Conservation (phyloP, 2,329 filamentous ascomycete genomes). For the Aspergillus sp. region DNA sequence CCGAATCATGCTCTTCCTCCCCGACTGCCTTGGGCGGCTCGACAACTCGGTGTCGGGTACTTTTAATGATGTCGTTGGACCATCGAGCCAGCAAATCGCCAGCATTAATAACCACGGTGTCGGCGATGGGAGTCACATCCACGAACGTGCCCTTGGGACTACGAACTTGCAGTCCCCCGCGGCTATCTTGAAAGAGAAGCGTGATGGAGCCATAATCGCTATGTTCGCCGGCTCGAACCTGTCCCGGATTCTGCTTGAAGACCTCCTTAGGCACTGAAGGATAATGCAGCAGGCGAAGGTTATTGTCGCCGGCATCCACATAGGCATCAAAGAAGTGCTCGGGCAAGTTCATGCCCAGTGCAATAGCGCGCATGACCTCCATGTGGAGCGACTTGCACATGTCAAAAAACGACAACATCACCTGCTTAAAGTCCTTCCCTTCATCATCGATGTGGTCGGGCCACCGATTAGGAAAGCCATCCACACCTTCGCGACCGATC, state of each 20-base stretch:
- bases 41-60: slow-evolving; percentile 85
- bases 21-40: slow-evolving; percentile 68
- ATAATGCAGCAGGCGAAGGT: slow-evolving; percentile 74
- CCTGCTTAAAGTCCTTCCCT: slow-evolving; percentile 64
- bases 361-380: slow-evolving; percentile 81
- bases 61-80: slow-evolving; percentile 90
- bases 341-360: slow-evolving; percentile 74
- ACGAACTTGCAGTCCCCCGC: slow-evolving; percentile 62
- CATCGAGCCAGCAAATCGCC: slow-evolving; percentile 83
- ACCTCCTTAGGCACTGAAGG: slow-evolving; percentile 66
- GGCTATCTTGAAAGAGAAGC: slow-evolving; percentile 57
- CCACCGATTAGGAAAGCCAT: slow-evolving; percentile 75
- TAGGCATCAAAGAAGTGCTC: slow-evolving; percentile 75
- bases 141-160: slow-evolving; percentile 77
- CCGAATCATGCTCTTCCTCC: slow-evolving; percentile 41
- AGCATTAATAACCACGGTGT: slow-evolving; percentile 84
- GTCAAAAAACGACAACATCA: slow-evolving; percentile 75
- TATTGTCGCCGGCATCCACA: slow-evolving; percentile 71
- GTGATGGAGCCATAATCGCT: slow-evolving; percentile 63
- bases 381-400: slow-evolving; percentile 73
- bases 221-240: slow-evolving; percentile 77
- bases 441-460: slow-evolving; percentile 58
- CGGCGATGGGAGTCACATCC: slow-evolving; percentile 77
- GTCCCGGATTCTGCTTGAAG: slow-evolving; percentile 66
- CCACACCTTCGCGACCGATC: slow-evolving; percentile 62